These are phyloP conservation scores for Hericium rajendrae DNA, from an alignment of 768 basidiomycete species.

Conservation along the genomic window DNA sequence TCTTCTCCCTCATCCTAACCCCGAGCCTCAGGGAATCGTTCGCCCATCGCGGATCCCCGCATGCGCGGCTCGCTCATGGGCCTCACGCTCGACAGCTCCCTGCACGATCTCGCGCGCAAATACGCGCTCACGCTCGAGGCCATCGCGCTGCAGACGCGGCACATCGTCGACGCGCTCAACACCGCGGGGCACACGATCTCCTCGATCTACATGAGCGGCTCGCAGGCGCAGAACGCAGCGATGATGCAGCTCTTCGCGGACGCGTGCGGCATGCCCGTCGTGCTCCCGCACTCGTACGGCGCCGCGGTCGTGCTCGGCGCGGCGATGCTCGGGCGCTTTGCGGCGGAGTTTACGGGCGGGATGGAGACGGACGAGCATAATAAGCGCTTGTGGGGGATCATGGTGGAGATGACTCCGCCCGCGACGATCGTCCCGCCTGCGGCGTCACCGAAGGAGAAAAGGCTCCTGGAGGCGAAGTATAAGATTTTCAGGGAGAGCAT, in stretches of 20 bases:
- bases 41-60: constrained; percentile 89
- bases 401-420: constrained; percentile 92
- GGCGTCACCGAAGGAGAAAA: constrained; percentile 54
- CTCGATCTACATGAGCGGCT: constrained; percentile 86
- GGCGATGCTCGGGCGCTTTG: constrained; percentile 89
- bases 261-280: constrained; percentile 70
- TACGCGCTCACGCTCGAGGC: constrained; percentile 89
- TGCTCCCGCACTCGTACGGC: constrained; percentile 66
- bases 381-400: constrained; percentile 79
- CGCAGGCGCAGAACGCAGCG: constrained; percentile 81
- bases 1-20: too few relatives aligned
- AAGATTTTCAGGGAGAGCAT: constrained; percentile 85
- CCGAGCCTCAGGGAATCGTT: too few relatives aligned
- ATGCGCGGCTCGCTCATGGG: constrained; percentile 93
- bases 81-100: constrained; percentile 64
- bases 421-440: constrained; percentile 63
- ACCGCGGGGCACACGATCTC: constrained; percentile 72
- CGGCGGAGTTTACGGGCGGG: constrained; percentile 40
- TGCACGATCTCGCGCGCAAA: constrained; percentile 79
- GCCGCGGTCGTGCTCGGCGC: constrained; percentile 88
- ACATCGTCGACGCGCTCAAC: constrained; percentile 90
- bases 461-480: constrained; percentile 84
- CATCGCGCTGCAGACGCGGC: constrained; percentile 88
- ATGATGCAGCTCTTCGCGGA: constrained; percentile 90
- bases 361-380: constrained; percentile 39